Evolutionary conservation across 75 land plant genomes (phyloP), one percentile per base, ranked within the genome.

Genomic region (Sequoiadendron giganteum): DNA sequence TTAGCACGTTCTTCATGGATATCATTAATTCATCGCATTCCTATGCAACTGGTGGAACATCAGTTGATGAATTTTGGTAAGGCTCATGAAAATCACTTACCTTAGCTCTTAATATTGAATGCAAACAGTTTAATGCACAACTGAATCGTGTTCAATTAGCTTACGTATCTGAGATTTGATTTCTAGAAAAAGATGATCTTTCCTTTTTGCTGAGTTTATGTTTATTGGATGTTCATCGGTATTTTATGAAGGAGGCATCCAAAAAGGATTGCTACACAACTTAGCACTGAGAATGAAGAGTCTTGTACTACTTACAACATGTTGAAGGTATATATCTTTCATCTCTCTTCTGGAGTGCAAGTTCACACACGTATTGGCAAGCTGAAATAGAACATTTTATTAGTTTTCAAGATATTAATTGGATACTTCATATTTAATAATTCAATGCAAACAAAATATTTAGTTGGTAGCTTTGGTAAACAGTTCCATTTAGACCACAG

Each of bases 231-330:
- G 78, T 77, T 36, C 39, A 38, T 78, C 18, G 81, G 19, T 78
- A 25, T 78, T 36, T 38, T 89, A 2, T 75, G 88, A 89, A 98
- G 99, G 99, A 40, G 84, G 28, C 91, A 96, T 78, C 96, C 99
- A 34, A 95, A 94, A 85, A 83, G 96, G 10, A 86, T 96, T 78
- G 99, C 93, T 13, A 86, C 72, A 88, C 90, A 93, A 73, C 92
- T 96, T 38, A 43, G 81, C 5, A 91, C 97, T 1, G 98, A 98
- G 87, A 94, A 90, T 86, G 94, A 98, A 92, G 99, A 98, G 90
- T 92, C 97, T 34, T 98, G 99, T 84, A 96, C 99, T 77, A 98
- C 98, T 11, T 98, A 96, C 87, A 98, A 98, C 90, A 95, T 98
- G 99, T 94, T 98, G 3, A 98, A 98, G 96, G 99, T 93, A 72